phyloP scores from a whole-genome alignment of 1,284 basidiomycete species.

The Cryptococcus wingfieldii region DNA sequence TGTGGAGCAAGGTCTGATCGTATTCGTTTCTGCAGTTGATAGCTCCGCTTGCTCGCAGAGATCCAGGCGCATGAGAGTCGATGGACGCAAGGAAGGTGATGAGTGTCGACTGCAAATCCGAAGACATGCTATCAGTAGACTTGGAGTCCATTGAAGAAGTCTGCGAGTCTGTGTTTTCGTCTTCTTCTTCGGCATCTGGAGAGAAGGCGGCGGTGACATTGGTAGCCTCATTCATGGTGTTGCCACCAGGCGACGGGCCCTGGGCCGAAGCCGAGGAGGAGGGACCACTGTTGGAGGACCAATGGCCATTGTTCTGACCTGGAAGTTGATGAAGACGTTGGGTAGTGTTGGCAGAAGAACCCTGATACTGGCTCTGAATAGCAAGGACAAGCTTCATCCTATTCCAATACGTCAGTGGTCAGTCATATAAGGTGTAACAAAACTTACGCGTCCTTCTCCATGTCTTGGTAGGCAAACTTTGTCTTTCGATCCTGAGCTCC shows the following conservation, averaged over 20 bases:
- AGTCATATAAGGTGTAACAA: background rate
- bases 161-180: constrained; percentile 7
- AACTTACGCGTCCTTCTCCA: constrained; percentile 41
- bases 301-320: constrained; percentile 24
- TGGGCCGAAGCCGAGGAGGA: constrained; percentile 27
- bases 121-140: background rate
- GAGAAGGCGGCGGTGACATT: background rate
- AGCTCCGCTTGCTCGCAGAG: constrained; percentile 53
- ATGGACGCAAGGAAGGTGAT: constrained; percentile 62
- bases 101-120: constrained; percentile 66
- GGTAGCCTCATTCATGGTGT: background rate
- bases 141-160: constrained; percentile 5
- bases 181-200: background rate
- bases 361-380: constrained; percentile 33
- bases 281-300: constrained; percentile 18
- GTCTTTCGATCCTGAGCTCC: constrained; percentile 22
- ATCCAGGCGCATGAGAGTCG: constrained; percentile 37
- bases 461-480: constrained; percentile 38
- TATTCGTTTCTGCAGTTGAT: constrained; percentile 60
- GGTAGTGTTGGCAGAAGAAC: constrained; percentile 31
- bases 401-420: constrained; percentile 1
- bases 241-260: constrained; percentile 18
- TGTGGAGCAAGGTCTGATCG: constrained; percentile 80
- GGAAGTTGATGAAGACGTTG: constrained; percentile 34
- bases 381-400: constrained; percentile 42